These are phyloP conservation scores for Pythium dissimile DNA, from an alignment of 352 stramenopile genomes.

Conservation along the genomic window DNA sequence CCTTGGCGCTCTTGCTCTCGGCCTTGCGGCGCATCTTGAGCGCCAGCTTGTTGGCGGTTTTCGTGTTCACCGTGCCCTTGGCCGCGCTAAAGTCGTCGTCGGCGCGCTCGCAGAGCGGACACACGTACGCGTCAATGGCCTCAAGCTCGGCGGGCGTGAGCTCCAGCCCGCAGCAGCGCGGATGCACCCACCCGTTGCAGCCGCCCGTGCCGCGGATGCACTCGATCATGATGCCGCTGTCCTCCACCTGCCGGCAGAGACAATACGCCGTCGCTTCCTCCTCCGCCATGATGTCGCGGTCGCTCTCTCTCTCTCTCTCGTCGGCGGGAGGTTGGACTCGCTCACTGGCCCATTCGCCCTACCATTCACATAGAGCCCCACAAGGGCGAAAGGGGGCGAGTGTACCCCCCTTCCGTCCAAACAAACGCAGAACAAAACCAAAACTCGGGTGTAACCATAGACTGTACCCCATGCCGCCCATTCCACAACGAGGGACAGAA, in stretches of 20 bases:
- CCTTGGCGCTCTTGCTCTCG: constrained; percentile 22
- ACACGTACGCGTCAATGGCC: constrained; percentile 82
- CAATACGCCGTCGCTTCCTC: constrained; percentile 61
- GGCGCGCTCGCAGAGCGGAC: constrained; percentile 71
- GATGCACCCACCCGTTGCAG: constrained; percentile 91
- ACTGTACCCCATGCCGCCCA: too few relatives aligned
- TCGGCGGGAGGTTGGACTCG: too few relatives aligned
- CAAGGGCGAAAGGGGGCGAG: background rate
- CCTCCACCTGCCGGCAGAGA: constrained; percentile 81
- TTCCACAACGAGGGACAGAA: too few relatives aligned
- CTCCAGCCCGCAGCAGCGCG: constrained; percentile 81
- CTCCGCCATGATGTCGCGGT: constrained; percentile 31
- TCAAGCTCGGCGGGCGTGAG: constrained; percentile 85
- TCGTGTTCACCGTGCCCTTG: constrained; percentile 68
- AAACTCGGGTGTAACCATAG: too few relatives aligned
- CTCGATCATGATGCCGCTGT: constrained; percentile 91
- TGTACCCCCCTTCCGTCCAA: too few relatives aligned
- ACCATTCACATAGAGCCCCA: background rate
- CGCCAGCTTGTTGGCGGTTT: constrained; percentile 61
- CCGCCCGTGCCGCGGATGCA: constrained; percentile 87
- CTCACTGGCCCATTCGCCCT: background rate
- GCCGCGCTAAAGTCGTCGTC: constrained; percentile 61
- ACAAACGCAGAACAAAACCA: background rate
- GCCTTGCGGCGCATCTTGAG: constrained; percentile 43
- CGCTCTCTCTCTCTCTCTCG: background rate